phyloP scores from a whole-genome alignment of 2,329 filamentous ascomycete genomes.

The Claviceps monticola region DNA sequence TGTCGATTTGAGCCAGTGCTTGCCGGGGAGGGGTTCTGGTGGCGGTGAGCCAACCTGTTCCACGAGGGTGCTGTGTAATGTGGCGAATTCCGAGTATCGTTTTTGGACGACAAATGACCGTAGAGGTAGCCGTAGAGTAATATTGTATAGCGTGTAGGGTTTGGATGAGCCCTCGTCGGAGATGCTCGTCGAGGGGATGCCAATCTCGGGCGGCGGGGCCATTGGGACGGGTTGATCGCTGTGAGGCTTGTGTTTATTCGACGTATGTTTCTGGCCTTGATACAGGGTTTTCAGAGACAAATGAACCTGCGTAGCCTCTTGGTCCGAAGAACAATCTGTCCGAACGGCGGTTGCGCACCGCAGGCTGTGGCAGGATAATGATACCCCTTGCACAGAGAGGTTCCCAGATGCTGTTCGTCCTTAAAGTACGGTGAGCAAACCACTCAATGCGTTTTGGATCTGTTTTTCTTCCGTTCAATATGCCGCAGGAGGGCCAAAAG shows the following conservation, averaged over 20 bases:
- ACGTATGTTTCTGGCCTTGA: background rate
- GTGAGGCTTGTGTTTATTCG: background rate
- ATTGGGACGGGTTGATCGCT: slow-evolving; percentile 23
- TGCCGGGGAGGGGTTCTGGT: slow-evolving; percentile 53
- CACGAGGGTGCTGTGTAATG: slow-evolving; percentile 49
- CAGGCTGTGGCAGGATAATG: background rate
- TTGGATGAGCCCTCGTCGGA: slow-evolving; percentile 40
- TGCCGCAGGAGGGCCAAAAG: too few relatives aligned
- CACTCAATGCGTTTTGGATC: background rate
- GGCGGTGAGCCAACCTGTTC: slow-evolving; percentile 48
- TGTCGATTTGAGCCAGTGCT: slow-evolving; percentile 67
- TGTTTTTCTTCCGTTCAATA: background rate
- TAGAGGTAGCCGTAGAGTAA: slow-evolving; percentile 62
- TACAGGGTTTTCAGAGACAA: background rate
- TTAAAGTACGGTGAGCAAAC: background rate
- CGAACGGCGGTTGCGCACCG: background rate
- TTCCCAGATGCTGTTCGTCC: background rate
- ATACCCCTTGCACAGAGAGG: background rate
- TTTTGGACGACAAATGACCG: slow-evolving; percentile 65
- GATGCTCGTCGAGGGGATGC: slow-evolving; percentile 51
- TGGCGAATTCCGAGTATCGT: slow-evolving; percentile 67
- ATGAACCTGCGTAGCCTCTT: too few relatives aligned
- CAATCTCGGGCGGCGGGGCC: slow-evolving; percentile 53
- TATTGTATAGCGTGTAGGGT: slow-evolving; percentile 65
- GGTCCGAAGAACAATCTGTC: too few relatives aligned